Evolutionary conservation across 2,329 filamentous ascomycete species (phyloP), one percentile per base, ranked within the genome.

Genomic region (Colletotrichum sp.): DNA sequence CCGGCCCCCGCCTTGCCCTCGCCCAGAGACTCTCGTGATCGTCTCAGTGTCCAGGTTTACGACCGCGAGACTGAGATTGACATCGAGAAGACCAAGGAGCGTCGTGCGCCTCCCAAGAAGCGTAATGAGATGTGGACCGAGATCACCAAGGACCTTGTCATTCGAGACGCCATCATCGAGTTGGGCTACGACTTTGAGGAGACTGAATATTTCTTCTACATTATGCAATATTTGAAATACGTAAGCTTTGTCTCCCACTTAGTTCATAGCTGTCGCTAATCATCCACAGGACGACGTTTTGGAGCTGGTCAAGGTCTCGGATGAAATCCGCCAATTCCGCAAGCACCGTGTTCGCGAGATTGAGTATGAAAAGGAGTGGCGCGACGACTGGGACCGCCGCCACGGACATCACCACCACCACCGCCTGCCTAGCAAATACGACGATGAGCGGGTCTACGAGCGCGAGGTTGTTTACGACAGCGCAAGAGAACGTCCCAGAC

Each of bases 71-170:
- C 85, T 15, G 87, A 89, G 36, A 84, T 90, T 55, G 90, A 92
- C 66, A 86, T 92, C 34, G 90, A 92, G 66, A 90, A 91, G 79
- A 87, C 89, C 28, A 88, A 87, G 21, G 92, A 93, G 77, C 86
- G 86, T 78, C 79, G 81, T 26, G 84, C 86, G 72, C 85, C 85
- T 32, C 83, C 81, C 77, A 84, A 87, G 26, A 89, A 88, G 68
- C 86, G 90, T 36, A 90, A 91, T 72, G 92, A 94, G 76, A 95
- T 98, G 88, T 99, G 96, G 96, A 99, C 97, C 0, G 97, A 99
- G 85, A 95, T 99, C 80, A 98, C 96, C 62, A 98, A 98, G 86
- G 96, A 98, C 79, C 86, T 99, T 44, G 95, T 99, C 18, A 89
- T 93, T 75, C 92, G 94, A 69, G 96, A 98, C 83, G 97, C 97